Conservation (phyloP, 768 basidiomycete species). For the Lactarius pseudohatsudake region DNA sequence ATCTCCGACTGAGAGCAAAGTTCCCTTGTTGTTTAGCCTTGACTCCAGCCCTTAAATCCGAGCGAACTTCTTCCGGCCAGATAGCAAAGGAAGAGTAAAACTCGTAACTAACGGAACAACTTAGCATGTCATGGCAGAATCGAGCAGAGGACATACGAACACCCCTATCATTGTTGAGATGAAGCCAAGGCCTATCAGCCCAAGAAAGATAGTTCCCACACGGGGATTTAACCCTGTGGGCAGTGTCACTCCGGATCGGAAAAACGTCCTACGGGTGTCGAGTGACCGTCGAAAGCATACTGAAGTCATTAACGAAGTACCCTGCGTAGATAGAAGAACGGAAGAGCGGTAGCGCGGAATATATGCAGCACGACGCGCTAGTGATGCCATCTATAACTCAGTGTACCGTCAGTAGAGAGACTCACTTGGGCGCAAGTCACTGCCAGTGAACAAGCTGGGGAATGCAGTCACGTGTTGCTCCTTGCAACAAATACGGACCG, state of each 20-base stretch:
- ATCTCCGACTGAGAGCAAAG: slow-evolving; percentile 48
- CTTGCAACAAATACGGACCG: not conserved
- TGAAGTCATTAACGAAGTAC: not conserved
- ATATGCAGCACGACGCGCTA: not conserved
- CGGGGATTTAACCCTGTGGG: slow-evolving; percentile 13
- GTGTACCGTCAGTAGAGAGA: not conserved
- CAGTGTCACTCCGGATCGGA: slow-evolving; percentile 2
- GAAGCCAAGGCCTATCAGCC: slow-evolving; percentile 21
- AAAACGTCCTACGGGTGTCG: slow-evolving; percentile 9
- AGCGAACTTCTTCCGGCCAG: slow-evolving; percentile 65
- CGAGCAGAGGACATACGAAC: slow-evolving; percentile 22
- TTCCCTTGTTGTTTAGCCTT: slow-evolving; percentile 62
- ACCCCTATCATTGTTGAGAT: slow-evolving; percentile 25
- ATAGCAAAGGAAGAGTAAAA: slow-evolving; percentile 56
- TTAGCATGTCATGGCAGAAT: slow-evolving; percentile 27
- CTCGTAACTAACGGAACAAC: slow-evolving; percentile 46
- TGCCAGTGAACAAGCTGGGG: not conserved
- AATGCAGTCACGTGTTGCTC: not conserved
- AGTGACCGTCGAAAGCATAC: not conserved
- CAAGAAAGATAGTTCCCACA: slow-evolving; percentile 20
- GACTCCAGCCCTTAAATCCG: slow-evolving; percentile 64
- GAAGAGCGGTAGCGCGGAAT: slow-evolving; percentile 2
- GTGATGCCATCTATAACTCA: slow-evolving; percentile 8
- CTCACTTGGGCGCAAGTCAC: too few relatives aligned
- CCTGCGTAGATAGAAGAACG: not conserved